Evolutionary conservation across 2,329 filamentous ascomycete genomes (phyloP).

Genomic region (Aspergillaceae sp.): DNA sequence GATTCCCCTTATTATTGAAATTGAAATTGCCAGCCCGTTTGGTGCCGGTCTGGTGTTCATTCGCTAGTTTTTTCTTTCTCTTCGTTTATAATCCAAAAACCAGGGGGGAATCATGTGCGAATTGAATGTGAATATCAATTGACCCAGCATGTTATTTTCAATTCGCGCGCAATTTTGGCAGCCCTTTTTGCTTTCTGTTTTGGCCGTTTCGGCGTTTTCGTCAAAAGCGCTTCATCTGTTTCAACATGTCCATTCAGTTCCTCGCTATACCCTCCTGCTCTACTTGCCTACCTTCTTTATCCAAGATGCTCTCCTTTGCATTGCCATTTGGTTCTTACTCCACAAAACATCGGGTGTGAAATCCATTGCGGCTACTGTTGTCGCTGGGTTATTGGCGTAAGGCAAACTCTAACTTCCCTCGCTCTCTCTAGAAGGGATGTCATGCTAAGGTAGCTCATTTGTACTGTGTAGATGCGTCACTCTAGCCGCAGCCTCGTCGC

Average conservation of each 20-base stretch:
- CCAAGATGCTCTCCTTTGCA: slow-evolving; percentile 16
- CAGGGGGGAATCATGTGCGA: not conserved
- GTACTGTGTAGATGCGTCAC: slow-evolving; percentile 11
- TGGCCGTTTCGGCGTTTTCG: slow-evolving; percentile 16
- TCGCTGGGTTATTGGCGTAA: slow-evolving; percentile 17
- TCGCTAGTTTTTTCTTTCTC: not conserved
- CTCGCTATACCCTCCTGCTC: slow-evolving; percentile 12
- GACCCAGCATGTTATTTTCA: slow-evolving; percentile 13
- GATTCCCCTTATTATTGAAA: no score
- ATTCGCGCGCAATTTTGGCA: slow-evolving; percentile 13
- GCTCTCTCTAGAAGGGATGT: not conserved
- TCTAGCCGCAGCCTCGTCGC: slow-evolving; percentile 17
- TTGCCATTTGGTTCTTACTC: slow-evolving; percentile 15
- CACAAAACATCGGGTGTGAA: slow-evolving; percentile 10
- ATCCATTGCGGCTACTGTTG: slow-evolving; percentile 8
- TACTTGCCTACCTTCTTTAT: slow-evolving; percentile 26
- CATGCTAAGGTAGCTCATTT: no score
- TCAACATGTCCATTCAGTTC: slow-evolving; percentile 17
- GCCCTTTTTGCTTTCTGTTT: slow-evolving; percentile 18
- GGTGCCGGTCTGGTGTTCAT: not conserved
- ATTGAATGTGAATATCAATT: not conserved
- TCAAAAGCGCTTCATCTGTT: slow-evolving; percentile 21
- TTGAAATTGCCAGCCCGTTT: no score
- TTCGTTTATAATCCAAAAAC: not conserved
- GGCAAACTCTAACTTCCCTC: not conserved